Evolutionary conservation across 2,329 filamentous ascomycete genomes (phyloP).

Genomic region (Dactylellina parvicollis): DNA sequence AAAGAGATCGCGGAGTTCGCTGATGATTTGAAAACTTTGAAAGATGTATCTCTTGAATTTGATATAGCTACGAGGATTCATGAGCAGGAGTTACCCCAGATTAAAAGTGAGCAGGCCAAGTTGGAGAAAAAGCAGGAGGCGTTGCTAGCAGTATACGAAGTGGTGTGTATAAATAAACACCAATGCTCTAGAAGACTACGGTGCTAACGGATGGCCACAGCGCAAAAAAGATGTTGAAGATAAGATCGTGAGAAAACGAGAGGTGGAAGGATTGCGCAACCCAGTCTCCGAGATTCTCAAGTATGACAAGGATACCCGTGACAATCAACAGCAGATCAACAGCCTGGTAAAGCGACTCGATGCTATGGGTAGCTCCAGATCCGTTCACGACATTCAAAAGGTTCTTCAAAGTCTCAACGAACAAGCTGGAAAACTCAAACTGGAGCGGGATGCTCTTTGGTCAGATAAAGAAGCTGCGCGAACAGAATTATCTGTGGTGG

Average conservation of each 20-base stretch:
- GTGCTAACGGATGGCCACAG: constrained; percentile 18
- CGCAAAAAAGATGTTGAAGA: constrained; percentile 74
- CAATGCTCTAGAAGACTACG: background rate
- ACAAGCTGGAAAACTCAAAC: constrained; percentile 73
- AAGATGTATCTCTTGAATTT: constrained; percentile 42
- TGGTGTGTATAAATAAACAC: constrained; percentile 9
- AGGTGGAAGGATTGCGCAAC: constrained; percentile 79
- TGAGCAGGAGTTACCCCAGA: constrained; percentile 39
- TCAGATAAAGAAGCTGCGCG: constrained; percentile 68
- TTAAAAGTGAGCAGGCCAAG: constrained; percentile 26
- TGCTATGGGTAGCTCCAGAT: constrained; percentile 71
- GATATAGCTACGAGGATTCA: constrained; percentile 38
- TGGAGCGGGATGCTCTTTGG: constrained; percentile 75
- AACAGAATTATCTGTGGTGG: constrained; percentile 53
- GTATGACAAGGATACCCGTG: constrained; percentile 75
- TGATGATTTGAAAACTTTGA: constrained; percentile 25
- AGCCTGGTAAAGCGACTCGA: constrained; percentile 80
- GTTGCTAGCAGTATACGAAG: constrained; percentile 22
- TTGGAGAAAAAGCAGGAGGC: constrained; percentile 46
- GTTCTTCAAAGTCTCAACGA: constrained; percentile 73
- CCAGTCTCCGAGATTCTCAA: constrained; percentile 80
- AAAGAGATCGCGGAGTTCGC: constrained; percentile 7
- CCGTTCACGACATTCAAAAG: constrained; percentile 84
- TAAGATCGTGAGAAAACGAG: constrained; percentile 73
- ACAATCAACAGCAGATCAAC: constrained; percentile 77